Evolutionary conservation across 2,329 filamentous ascomycete species (phyloP), one percentile per base, ranked within the genome.

Genomic region (Fusarium mangiferae): DNA sequence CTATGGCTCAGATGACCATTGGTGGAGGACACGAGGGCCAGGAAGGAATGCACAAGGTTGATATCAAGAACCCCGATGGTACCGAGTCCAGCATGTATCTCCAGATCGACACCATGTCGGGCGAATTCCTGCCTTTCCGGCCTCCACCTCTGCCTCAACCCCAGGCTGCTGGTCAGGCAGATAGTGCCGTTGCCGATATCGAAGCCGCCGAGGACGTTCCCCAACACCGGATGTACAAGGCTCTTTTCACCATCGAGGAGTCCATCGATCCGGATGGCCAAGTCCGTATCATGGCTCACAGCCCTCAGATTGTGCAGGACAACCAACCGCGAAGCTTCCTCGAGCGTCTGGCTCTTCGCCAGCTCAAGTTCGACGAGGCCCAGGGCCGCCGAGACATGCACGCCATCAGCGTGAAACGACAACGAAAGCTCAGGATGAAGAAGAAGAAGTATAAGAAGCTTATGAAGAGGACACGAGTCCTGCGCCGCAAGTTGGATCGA

Each of bases 381-480:
- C 84, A 87, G 72, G 84, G 84, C 62, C 85, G 84, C 74, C 83
- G 82, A 66, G 83, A 85, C 77, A 95, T 98, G 92, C 85, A 92
- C 70, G 90, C 94, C 73, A 94, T 99, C 81, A 97, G 94, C 81
- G 96, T 98, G 77, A 95, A 92, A 88, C 90, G 96, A 83, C 94
- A 97, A 84, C 89, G 95, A 81, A 97, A 96, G 86, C 86, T 98
- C 80, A 98, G 95, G 90, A 99, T 99, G 95, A 99, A 99, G 93
- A 99, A 98, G 90, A 96, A 98, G 90, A 99, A 99, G 91, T 98
- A 98, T 85, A 98, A 98, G 95, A 99, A 99, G 90, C 87, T 98
- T 77, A 95, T 98, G 93, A 94, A 93, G 88, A 90, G 91, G 84
- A 98, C 96, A 80, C 91, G 96, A 82, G 96, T 94, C 82, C 84